Percentiles rank a stretch among this genome's conserved stretches.
Conservation (phyloP, 768 basidiomycete species). For the Leccinum subgranulosum region DNA sequence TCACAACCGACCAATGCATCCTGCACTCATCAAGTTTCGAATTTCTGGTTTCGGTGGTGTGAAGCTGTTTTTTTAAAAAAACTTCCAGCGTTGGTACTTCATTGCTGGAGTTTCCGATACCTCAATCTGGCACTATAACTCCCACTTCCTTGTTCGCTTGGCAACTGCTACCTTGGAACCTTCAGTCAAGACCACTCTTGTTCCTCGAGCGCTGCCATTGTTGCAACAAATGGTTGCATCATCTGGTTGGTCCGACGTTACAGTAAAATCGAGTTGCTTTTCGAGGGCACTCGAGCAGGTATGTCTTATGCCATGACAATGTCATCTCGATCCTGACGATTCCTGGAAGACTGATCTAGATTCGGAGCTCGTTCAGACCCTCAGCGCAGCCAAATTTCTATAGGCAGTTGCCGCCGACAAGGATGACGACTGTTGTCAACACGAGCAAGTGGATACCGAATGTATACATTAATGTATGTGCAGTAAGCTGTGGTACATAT, state of each 20-base stretch:
- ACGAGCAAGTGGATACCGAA: too few relatives aligned
- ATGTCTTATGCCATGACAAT: background rate
- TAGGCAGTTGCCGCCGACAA: conserved; percentile 83
- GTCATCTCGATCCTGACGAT: background rate
- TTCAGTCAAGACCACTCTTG: conserved; percentile 39
- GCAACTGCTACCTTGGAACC: conserved; percentile 63
- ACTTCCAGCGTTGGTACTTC: too few relatives aligned
- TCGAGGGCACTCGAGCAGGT: conserved; percentile 81
- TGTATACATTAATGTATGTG: too few relatives aligned
- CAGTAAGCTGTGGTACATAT: too few relatives aligned
- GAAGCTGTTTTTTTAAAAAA: too few relatives aligned
- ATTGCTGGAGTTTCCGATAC: too few relatives aligned
- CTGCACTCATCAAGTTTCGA: too few relatives aligned
- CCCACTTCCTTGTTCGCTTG: conserved; percentile 80
- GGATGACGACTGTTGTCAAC: conserved; percentile 82
- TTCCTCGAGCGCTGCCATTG: conserved; percentile 61
- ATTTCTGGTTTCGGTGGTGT: too few relatives aligned
- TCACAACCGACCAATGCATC: too few relatives aligned
- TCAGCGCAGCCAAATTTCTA: conserved; percentile 84
- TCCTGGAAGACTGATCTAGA: conserved; percentile 63
- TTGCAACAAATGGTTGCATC: conserved; percentile 79
- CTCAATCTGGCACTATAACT: too few relatives aligned
- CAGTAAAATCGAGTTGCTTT: conserved; percentile 89
- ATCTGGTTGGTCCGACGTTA: conserved; percentile 87
- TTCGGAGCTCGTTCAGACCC: conserved; percentile 65